Evolutionary conservation across 768 basidiomycete genomes (phyloP).

Genomic region (Suillus tomentosus): DNA sequence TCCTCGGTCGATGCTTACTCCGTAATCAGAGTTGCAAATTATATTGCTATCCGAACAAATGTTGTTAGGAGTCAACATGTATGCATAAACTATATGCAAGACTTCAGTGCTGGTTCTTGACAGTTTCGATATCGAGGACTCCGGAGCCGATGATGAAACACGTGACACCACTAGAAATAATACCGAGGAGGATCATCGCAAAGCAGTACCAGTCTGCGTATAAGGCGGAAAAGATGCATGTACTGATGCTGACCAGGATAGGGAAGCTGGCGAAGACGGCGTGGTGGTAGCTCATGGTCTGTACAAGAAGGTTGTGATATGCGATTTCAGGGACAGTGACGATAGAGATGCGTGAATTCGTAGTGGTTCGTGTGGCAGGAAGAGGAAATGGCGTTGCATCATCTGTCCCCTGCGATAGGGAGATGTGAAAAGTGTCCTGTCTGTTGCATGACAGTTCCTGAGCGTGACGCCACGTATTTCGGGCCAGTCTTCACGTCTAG

Average conservation of each 20-base stretch:
- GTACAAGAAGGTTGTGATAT: not conserved
- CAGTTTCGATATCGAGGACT: slow-evolving; percentile 18
- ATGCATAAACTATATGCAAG: no score
- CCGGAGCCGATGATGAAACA: slow-evolving; percentile 29
- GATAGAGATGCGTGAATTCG: not conserved
- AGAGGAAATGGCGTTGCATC: not conserved
- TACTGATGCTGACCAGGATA: slow-evolving; percentile 22
- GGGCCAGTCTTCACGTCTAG: no score
- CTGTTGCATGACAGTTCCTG: no score
- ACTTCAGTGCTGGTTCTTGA: no score
- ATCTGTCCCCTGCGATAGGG: not conserved
- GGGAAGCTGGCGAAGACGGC: slow-evolving; percentile 23
- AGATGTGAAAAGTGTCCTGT: no score
- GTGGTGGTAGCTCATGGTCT: not conserved
- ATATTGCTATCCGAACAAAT: no score
- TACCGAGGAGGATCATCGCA: slow-evolving; percentile 33
- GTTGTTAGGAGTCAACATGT: no score
- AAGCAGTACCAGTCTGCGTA: slow-evolving; percentile 34
- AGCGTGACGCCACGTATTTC: no score
- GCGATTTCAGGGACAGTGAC: not conserved
- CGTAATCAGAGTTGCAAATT: no score
- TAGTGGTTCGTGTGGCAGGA: slow-evolving; percentile 14
- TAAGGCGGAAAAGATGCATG: slow-evolving; percentile 26
- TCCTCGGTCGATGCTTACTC: no score
- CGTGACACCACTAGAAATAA: slow-evolving; percentile 29